Conservation (phyloP, 371 early-diverging fungal genomes). For the Coemansia sp. region DNA sequence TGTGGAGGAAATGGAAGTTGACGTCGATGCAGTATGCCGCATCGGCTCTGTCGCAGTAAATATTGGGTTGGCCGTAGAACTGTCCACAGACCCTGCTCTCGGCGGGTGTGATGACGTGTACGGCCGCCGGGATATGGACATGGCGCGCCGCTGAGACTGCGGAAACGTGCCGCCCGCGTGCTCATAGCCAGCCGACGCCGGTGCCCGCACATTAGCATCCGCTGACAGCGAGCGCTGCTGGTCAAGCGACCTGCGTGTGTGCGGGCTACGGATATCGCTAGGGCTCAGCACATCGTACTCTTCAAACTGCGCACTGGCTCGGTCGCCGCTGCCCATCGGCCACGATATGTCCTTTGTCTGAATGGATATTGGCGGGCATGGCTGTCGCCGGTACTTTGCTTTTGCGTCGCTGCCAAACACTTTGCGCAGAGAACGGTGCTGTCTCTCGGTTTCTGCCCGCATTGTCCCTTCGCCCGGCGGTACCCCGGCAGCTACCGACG, state of each 20-base stretch:
- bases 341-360: constrained; percentile 44
- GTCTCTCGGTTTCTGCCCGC: neutral
- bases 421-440: constrained; percentile 13
- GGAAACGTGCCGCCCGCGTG: constrained; percentile 13
- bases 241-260: constrained; percentile 14
- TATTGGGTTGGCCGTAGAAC: constrained; percentile 9
- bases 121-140: constrained; percentile 6
- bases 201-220: neutral
- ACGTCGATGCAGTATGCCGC: constrained; percentile 12
- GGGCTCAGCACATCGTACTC: constrained; percentile 36
- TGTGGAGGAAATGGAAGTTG: constrained; percentile 12
- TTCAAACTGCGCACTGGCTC: constrained; percentile 24
- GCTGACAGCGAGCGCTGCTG: neutral
- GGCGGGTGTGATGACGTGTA: neutral
- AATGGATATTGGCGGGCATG: constrained; percentile 38
- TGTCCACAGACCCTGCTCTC: constrained; percentile 9
- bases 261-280: constrained; percentile 14
- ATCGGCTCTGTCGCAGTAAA: constrained; percentile 2
- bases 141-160: constrained; percentile 24
- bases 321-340: constrained; percentile 36
- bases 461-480: neutral
- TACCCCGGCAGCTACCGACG: constrained; percentile 27
- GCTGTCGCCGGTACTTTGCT: constrained; percentile 24
- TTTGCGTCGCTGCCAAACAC: constrained; percentile 13
- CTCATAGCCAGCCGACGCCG: neutral